A percentile compares a stretch with the other conserved stretches of the same genome.
Conservation (phyloP, 208 protist species). For the Leishmania mexicana region DNA sequence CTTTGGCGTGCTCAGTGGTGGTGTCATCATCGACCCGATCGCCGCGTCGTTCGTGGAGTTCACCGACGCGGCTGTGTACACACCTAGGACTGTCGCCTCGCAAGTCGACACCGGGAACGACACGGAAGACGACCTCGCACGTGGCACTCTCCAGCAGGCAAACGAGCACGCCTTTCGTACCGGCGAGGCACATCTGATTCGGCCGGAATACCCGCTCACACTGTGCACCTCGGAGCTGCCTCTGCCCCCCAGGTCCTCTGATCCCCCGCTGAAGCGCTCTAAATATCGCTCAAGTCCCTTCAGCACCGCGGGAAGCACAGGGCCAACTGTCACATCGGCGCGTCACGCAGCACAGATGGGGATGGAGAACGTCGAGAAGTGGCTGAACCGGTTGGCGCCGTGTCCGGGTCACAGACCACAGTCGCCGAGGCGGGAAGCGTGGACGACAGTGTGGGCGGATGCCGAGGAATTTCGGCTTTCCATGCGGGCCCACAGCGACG, state of each 20-base stretch:
- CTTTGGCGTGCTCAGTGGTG: slow-evolving; percentile 65
- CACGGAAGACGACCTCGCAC: not conserved
- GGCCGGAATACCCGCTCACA: slow-evolving; percentile 17
- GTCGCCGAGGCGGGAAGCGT: not conserved
- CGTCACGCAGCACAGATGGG: slow-evolving; percentile 5
- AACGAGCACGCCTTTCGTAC: slow-evolving; percentile 25
- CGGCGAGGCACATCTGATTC: slow-evolving; percentile 10
- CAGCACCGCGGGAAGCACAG: not conserved
- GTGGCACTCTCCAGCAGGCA: not conserved
- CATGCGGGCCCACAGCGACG: not conserved
- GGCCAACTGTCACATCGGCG: not conserved
- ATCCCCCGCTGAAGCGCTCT: not conserved
- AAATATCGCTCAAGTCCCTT: not conserved
- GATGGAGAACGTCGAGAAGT: slow-evolving; percentile 2
- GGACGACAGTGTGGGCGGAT: not conserved
- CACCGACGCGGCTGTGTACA: slow-evolving; percentile 36
- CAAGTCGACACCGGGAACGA: too few relatives aligned
- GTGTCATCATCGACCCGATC: slow-evolving; percentile 57
- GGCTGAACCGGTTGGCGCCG: not conserved
- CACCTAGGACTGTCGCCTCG: slow-evolving; percentile 6
- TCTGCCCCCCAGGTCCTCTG: slow-evolving; percentile 5
- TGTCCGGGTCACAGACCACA: not conserved
- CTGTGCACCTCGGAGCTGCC: slow-evolving; percentile 28
- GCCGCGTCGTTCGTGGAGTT: slow-evolving; percentile 50
- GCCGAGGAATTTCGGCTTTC: slow-evolving; percentile 4